Conservation (phyloP, 2,329 filamentous ascomycete species). For the Epichloe coenophiala region DNA sequence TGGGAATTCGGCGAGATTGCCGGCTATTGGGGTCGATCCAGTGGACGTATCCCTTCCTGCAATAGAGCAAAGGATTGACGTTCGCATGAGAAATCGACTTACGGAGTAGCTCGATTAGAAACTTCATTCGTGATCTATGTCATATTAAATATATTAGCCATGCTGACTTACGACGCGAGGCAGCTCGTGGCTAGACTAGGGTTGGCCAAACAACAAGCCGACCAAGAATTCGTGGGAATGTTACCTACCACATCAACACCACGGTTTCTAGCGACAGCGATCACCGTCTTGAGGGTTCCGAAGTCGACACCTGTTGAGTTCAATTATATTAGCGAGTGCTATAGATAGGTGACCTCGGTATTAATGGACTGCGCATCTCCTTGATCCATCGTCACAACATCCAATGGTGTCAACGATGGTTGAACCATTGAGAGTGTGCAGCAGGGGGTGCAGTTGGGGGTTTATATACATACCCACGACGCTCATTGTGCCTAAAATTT, state of each 20-base stretch:
- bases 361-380: not conserved
- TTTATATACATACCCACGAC: conserved; percentile 34
- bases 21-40: too few relatives aligned
- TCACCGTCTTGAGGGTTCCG: conserved; percentile 90
- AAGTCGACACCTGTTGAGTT: conserved; percentile 63
- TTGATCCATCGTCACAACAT: not conserved
- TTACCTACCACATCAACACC: conserved; percentile 93
- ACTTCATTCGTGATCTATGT: conserved; percentile 93
- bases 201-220: not conserved
- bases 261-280: conserved; percentile 94
- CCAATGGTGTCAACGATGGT: not conserved
- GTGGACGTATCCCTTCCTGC: not conserved
- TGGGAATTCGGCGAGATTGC: not conserved
- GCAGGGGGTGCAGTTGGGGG: not conserved
- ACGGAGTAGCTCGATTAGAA: conserved; percentile 96
- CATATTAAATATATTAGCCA: not conserved
- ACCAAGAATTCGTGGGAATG: not conserved
- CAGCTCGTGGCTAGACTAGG: not conserved
- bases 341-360: not conserved
- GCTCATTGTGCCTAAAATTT: conserved; percentile 32
- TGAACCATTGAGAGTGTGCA: not conserved
- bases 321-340: conserved; percentile 6
- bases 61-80: conserved; percentile 10
- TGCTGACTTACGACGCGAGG: too few relatives aligned
- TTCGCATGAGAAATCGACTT: conserved; percentile 34